Evolutionary conservation across 352 stramenopile genomes (phyloP).

Genomic region (Blastocystis sp.): DNA sequence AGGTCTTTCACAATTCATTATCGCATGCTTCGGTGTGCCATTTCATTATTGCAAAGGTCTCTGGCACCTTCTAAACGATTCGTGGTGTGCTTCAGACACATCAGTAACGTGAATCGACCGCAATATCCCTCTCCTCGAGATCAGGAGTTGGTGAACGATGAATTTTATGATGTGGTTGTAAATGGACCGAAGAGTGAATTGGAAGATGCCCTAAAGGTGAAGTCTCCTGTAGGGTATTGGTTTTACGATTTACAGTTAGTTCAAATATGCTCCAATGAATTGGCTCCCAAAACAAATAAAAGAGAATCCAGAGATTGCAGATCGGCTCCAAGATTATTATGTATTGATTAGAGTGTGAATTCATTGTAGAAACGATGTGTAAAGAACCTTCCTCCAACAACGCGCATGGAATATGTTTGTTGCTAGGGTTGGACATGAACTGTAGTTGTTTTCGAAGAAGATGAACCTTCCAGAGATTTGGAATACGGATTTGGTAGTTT

Average conservation of each 20-base stretch:
- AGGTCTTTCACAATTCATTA: too few species aligned
- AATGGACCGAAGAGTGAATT: neutral
- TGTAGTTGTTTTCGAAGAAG: constrained; percentile 48
- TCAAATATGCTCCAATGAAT: constrained; percentile 9
- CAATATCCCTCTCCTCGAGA: neutral
- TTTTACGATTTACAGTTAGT: neutral
- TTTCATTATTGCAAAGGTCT: neutral
- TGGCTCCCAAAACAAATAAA: constrained; percentile 28
- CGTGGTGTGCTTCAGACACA: neutral
- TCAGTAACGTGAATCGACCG: neutral
- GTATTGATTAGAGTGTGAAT: neutral
- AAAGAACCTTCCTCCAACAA: constrained; percentile 29
- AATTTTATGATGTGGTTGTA: constrained; percentile 26
- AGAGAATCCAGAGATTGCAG: constrained; percentile 5
- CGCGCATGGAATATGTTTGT: constrained; percentile 25
- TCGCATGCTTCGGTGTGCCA: too few species aligned
- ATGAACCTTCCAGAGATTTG: constrained; percentile 58
- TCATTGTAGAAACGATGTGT: constrained; percentile 36
- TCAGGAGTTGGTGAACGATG: constrained; percentile 1
- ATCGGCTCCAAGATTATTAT: constrained; percentile 37
- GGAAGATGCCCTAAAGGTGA: neutral
- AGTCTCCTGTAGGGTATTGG: neutral
- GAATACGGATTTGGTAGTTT: constrained; percentile 11
- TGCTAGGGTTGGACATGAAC: neutral
- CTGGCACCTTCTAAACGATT: neutral